Evolutionary conservation across 331 rosid genomes (phyloP).

Genomic region (Pyrus hybrid): DNA sequence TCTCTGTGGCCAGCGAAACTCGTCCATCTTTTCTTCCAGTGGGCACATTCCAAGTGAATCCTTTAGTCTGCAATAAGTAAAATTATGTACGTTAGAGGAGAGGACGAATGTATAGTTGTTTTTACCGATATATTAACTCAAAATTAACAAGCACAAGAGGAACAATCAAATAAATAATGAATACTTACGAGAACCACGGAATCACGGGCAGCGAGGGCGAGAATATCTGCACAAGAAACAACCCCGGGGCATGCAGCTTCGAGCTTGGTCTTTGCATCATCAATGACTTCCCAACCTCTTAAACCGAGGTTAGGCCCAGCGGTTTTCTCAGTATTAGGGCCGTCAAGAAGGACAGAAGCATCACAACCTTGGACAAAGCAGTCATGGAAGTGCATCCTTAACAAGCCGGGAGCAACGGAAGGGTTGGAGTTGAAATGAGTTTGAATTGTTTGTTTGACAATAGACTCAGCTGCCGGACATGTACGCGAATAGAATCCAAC

Average conservation of each 20-base stretch:
- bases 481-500: constrained; percentile 45
- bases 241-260: constrained; percentile 54
- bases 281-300: constrained; percentile 43
- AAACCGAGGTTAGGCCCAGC: constrained; percentile 17
- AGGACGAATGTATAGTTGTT: too few species aligned
- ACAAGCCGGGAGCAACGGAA: constrained; percentile 47
- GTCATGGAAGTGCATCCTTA: constrained; percentile 77
- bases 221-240: constrained; percentile 62
- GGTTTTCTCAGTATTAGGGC: constrained; percentile 30
- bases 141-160: too few species aligned
- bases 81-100: too few species aligned
- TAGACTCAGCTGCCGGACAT: constrained; percentile 54
- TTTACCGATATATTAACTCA: too few species aligned
- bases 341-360: constrained; percentile 55
- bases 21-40: constrained; percentile 59
- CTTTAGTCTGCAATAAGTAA: constrained; percentile 31
- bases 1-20: constrained; percentile 33
- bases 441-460: constrained; percentile 40
- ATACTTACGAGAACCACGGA: constrained; percentile 30
- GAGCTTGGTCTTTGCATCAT: constrained; percentile 38
- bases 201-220: constrained; percentile 60
- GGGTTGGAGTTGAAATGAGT: constrained; percentile 40
- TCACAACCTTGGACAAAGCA: constrained; percentile 89
- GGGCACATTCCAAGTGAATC: constrained; percentile 45
- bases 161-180: too few species aligned